These are phyloP conservation scores for Vigna trinervia DNA, from an alignment of 306 rosid species.

Conservation along the genomic window DNA sequence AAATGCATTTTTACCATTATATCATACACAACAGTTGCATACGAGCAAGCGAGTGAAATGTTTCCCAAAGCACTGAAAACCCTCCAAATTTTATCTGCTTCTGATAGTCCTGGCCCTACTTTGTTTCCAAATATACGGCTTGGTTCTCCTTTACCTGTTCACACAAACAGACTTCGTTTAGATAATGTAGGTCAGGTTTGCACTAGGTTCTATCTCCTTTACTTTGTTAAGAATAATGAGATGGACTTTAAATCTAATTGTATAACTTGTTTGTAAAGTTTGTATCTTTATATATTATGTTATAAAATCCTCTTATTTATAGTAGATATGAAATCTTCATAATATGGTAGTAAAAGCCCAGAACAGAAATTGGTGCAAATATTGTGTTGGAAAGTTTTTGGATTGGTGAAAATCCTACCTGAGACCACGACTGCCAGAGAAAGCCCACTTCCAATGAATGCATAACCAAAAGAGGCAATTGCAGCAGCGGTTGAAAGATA, in stretches of 20 bases:
- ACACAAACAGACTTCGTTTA: background rate
- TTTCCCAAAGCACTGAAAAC: slow-evolving; percentile 70
- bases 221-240: too few relatives aligned
- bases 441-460: slow-evolving; percentile 63
- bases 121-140: slow-evolving; percentile 46
- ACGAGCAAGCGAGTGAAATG: slow-evolving; percentile 75
- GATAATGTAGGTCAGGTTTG: too few relatives aligned
- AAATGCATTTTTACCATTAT: slow-evolving; percentile 53
- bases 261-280: too few relatives aligned
- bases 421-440: slow-evolving; percentile 51
- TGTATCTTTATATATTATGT: too few relatives aligned
- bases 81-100: slow-evolving; percentile 62
- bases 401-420: slow-evolving; percentile 39
- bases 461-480: slow-evolving; percentile 69
- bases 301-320: too few relatives aligned
- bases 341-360: too few relatives aligned
- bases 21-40: slow-evolving; percentile 57
- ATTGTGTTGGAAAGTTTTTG: too few relatives aligned
- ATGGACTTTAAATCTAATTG: too few relatives aligned
- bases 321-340: too few relatives aligned
- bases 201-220: too few relatives aligned
- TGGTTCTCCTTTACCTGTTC: slow-evolving; percentile 54
- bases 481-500: slow-evolving; percentile 67
- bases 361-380: too few relatives aligned
- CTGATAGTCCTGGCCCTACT: slow-evolving; percentile 49